A percentile compares a stretch with the other conserved stretches of the same genome.
phyloP scores from a whole-genome alignment of 2,329 filamentous ascomycete species.

The Xylariales sp. region DNA sequence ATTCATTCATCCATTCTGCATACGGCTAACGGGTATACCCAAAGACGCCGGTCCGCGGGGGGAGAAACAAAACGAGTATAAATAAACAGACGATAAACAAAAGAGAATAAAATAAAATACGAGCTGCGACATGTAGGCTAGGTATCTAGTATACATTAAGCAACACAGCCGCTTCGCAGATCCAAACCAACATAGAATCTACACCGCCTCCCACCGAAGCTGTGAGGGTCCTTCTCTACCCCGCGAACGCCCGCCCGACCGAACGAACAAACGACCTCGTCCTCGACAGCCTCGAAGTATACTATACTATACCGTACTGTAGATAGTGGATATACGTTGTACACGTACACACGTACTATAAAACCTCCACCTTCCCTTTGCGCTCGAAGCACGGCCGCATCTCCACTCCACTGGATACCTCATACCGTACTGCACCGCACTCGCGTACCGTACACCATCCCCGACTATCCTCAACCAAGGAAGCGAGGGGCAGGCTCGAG shows the following conservation, averaged over 20 bases:
- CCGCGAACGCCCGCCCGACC: background rate
- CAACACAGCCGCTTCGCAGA: conserved; percentile 1
- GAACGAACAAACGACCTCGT: background rate
- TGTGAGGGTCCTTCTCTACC: background rate
- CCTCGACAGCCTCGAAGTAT: too few species aligned
- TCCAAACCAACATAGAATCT: background rate
- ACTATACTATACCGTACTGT: too few species aligned
- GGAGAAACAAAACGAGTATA: too few species aligned
- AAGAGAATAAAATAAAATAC: background rate
- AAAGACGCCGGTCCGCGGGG: background rate
- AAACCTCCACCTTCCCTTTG: background rate
- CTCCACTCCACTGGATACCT: background rate
- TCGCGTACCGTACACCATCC: background rate
- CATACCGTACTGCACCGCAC: too few species aligned
- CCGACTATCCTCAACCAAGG: background rate
- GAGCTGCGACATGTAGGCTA: background rate
- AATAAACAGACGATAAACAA: too few species aligned
- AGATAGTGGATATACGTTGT: too few species aligned
- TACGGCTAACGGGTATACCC: too few species aligned
- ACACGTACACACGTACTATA: too few species aligned
- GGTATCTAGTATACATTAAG: too few species aligned
- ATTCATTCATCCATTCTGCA: too few species aligned
- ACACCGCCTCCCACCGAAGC: background rate
- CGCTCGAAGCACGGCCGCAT: background rate
- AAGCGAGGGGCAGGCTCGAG: background rate